Evolutionary conservation across 1,284 basidiomycete species (phyloP), one percentile per base, ranked within the genome.

Genomic region (Cutaneotrichosporon sp.): DNA sequence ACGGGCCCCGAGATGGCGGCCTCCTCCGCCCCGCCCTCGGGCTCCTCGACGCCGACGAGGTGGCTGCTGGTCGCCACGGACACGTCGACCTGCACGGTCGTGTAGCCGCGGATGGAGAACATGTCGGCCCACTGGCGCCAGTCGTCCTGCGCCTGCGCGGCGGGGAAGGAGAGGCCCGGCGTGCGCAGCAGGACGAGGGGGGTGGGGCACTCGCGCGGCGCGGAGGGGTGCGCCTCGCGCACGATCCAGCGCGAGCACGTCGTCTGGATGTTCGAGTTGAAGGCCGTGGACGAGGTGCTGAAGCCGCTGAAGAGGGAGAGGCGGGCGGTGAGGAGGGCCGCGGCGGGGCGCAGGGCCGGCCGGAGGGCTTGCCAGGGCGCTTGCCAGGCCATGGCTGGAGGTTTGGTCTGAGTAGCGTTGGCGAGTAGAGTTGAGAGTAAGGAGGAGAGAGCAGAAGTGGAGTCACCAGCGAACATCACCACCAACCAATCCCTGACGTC

Each of bases 31-130:
- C 18, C 36, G n/a, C 27, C 20, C 9, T 18, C 9, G 16, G 49
- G 20, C n/a, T 29, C 25, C 24, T n/a, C 49, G 27, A 46, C 45
- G 22, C 7, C 22, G n/a, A 20, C 43, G n/a, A 45, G n/a, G 4
- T 8, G 22, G 45, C 10, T 20, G 16, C 25, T 14, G 51, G n/a
- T 20, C 7, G 34, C 27, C 25, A 77, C 74, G 24, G 76, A 72
- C 18, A 88, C 76, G 66, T 87, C 83, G 9, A 82, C 81, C 67
- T 87, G 83, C 42, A 87, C 71, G 56, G 84, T 84, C 0, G 84
- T 87, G 72, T 85, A 87, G 1, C 87, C 86, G 55, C 83, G 81
- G 67, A 84, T 81, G 16, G 85, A 78, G 52, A 87, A 82, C 80
- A 84, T 82, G 11, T 82, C 80, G 0, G 83, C 81, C 79, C 77